phyloP scores from a whole-genome alignment of 1,284 basidiomycete species.

The Moniliella sp. region DNA sequence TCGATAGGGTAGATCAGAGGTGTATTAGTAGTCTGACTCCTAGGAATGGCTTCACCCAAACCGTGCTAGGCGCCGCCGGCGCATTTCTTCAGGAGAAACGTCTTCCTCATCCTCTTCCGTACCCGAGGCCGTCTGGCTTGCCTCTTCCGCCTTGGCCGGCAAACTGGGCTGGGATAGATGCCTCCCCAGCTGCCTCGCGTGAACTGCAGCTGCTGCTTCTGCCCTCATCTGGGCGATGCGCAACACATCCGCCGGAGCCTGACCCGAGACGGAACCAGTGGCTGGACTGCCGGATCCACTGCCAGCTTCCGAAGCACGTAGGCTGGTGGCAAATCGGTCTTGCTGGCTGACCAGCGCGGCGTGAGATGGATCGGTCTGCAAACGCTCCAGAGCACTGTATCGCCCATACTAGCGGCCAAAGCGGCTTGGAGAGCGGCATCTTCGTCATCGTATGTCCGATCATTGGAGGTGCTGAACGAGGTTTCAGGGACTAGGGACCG shows the following conservation, averaged over 20 bases:
- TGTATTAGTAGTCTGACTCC: too few relatives aligned
- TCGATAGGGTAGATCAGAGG: too few relatives aligned
- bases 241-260: constrained; percentile 17
- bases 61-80: constrained; percentile 10
- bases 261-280: too few relatives aligned
- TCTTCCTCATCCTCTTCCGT: constrained; percentile 16
- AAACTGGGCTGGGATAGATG: too few relatives aligned
- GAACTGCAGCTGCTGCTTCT: constrained; percentile 9
- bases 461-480: too few relatives aligned
- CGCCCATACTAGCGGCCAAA: constrained; percentile 15
- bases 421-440: constrained; percentile 24
- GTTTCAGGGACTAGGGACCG: too few relatives aligned
- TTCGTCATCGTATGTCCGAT: constrained; percentile 21
- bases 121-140: constrained; percentile 2
- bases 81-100: constrained; percentile 19
- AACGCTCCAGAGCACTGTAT: constrained; percentile 6
- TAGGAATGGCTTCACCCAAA: too few relatives aligned
- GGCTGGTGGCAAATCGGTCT: too few relatives aligned
- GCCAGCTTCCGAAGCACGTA: too few relatives aligned
- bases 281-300: too few relatives aligned
- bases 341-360: too few relatives aligned
- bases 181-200: constrained; percentile 8
- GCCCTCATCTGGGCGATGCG: constrained; percentile 14
- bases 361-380: constrained; percentile 4
- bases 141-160: constrained; percentile 5